Percentiles rank a stretch among this genome's conserved stretches.
Evolutionary conservation across 108 stramenopile species (phyloP).

Genomic region (Craspedostauros australis): DNA sequence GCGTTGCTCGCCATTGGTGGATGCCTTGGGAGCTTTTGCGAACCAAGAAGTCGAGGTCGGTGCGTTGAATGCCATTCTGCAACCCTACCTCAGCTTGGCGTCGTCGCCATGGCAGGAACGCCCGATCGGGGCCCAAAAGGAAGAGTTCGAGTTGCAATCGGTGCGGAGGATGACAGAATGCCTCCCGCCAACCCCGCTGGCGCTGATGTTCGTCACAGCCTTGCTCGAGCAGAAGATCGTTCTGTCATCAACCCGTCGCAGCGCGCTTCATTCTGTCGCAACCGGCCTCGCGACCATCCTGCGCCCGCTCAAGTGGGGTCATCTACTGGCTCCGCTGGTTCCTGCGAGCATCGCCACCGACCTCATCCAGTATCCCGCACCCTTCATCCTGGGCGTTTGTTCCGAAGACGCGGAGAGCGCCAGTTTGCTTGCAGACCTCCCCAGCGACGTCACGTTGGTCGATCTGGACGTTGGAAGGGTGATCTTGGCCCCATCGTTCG

Average conservation of each 20-base stretch:
- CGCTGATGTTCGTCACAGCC: constrained; percentile 59
- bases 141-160: constrained; percentile 31
- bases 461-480: constrained; percentile 86
- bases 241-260: constrained; percentile 64
- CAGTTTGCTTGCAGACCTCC: constrained; percentile 54
- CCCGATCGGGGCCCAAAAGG: constrained; percentile 41
- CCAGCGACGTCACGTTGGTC: constrained; percentile 77
- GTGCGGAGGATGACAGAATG: constrained; percentile 55
- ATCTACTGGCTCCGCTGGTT: constrained; percentile 71
- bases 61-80: constrained; percentile 41
- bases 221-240: constrained; percentile 85
- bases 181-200: constrained; percentile 69
- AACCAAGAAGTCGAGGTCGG: constrained; percentile 41
- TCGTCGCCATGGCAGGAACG: constrained; percentile 54
- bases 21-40: constrained; percentile 55
- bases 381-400: constrained; percentile 74
- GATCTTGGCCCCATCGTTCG: constrained; percentile 65
- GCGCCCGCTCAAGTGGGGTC: constrained; percentile 70
- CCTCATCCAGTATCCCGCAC: constrained; percentile 83
- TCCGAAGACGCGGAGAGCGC: constrained; percentile 59
- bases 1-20: constrained; percentile 46
- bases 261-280: constrained; percentile 56
- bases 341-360: constrained; percentile 72
- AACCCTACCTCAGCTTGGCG: constrained; percentile 41
- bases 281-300: constrained; percentile 44